Conservation (phyloP, 352 stramenopile genomes). For the Globisporangium abappressorium region DNA sequence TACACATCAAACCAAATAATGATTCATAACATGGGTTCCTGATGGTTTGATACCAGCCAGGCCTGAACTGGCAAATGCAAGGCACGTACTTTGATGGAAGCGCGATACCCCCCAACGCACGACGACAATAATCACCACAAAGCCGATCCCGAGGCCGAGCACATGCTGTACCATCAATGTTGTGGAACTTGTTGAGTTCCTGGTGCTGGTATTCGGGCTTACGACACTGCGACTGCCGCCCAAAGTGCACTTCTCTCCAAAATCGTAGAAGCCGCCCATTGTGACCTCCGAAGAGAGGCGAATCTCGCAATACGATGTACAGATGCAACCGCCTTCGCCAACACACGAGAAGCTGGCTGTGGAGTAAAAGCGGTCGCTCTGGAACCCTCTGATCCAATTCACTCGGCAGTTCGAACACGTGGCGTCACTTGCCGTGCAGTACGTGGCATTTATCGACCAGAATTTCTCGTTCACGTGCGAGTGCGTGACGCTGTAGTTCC, state of each 20-base stretch:
- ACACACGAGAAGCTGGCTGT: constrained; percentile 27
- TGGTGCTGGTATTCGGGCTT: too few species aligned
- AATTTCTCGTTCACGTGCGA: constrained; percentile 34
- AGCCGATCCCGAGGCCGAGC: background rate
- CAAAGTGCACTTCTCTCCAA: background rate
- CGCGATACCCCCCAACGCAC: too few species aligned
- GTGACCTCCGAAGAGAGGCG: constrained; percentile 4
- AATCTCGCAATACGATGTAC: constrained; percentile 31
- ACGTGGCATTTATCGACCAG: constrained; percentile 28
- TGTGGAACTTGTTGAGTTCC: too few species aligned
- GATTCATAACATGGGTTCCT: too few species aligned
- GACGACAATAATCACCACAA: background rate
- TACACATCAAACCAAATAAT: too few species aligned
- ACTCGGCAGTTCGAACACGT: constrained; percentile 23
- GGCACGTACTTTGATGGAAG: too few species aligned
- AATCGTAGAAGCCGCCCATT: background rate
- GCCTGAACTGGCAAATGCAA: too few species aligned
- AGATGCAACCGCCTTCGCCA: constrained; percentile 37
- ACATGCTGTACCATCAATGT: background rate
- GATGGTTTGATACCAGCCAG: too few species aligned
- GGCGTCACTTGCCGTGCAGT: constrained; percentile 31
- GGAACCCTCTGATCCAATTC: constrained; percentile 20
- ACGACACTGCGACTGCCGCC: too few species aligned
- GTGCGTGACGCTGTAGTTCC: constrained; percentile 28
- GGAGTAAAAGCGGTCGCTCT: constrained; percentile 11